Evolutionary conservation across 2,329 filamentous ascomycete genomes (phyloP).

Genomic region (Epichloe sp.): DNA sequence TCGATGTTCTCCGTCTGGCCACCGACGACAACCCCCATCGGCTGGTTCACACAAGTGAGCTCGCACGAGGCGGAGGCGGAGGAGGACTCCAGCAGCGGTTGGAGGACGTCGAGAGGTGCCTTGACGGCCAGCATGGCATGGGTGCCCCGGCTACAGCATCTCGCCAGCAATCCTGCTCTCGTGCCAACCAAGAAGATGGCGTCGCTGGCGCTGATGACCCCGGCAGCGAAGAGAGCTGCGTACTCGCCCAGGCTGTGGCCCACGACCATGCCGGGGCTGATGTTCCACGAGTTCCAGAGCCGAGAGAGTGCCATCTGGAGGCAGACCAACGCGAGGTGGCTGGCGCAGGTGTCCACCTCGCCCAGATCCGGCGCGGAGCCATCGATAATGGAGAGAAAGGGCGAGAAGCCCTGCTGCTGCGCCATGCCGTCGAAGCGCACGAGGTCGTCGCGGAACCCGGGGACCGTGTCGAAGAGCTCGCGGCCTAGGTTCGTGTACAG

Average conservation of each 20-base stretch:
- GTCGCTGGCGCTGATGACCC: conserved; percentile 57
- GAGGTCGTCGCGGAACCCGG: conserved; percentile 21
- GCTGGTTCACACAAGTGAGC: conserved; percentile 47
- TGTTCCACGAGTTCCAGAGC: conserved; percentile 31
- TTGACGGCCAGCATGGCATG: conserved; percentile 45
- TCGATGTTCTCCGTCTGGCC: neutral
- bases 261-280: conserved; percentile 40
- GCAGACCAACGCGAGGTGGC: conserved; percentile 26
- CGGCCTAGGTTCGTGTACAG: conserved; percentile 18
- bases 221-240: conserved; percentile 56
- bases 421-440: conserved; percentile 19
- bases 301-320: conserved; percentile 28
- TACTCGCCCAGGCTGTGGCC: conserved; percentile 61
- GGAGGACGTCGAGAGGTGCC: conserved; percentile 30
- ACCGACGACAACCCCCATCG: conserved; percentile 25
- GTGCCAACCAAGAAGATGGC: conserved; percentile 58
- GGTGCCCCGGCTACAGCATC: conserved; percentile 50
- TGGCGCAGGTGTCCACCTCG: conserved; percentile 7
- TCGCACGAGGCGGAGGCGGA: conserved; percentile 2
- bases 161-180: conserved; percentile 51
- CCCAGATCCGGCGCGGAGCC: conserved; percentile 19
- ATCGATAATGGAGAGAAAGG: conserved; percentile 29
- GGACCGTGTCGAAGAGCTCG: conserved; percentile 19
- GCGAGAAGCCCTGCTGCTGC: conserved; percentile 21
- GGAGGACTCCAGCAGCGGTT: conserved; percentile 6